phyloP scores from a whole-genome alignment of 2,329 filamentous ascomycete genomes.

The Beauveria varroae region DNA sequence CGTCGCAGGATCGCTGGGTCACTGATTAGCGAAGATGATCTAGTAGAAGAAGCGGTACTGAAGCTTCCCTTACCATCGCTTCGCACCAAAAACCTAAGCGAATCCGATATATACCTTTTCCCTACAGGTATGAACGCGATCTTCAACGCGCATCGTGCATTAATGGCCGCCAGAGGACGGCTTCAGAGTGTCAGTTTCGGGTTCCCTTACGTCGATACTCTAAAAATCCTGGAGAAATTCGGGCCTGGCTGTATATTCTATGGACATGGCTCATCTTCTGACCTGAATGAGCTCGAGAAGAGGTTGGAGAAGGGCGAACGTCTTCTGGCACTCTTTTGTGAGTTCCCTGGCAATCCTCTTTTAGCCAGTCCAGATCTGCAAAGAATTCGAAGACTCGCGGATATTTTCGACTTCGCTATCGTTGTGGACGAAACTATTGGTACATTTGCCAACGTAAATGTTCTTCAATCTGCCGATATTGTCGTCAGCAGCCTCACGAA shows the following conservation, averaged over 20 bases:
- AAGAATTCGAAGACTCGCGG: slow-evolving; percentile 72
- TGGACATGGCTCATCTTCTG: slow-evolving; percentile 66
- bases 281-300: slow-evolving; percentile 75
- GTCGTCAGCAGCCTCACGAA: slow-evolving; percentile 95
- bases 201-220: slow-evolving; percentile 95
- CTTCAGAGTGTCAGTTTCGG: slow-evolving; percentile 82
- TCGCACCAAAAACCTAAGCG: slow-evolving; percentile 59
- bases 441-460: slow-evolving; percentile 92
- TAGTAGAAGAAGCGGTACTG: slow-evolving; percentile 18
- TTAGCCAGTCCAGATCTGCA: slow-evolving; percentile 75
- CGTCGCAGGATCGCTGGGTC: slow-evolving; percentile 82
- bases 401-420: slow-evolving; percentile 79
- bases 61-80: slow-evolving; percentile 28
- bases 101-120: slow-evolving; percentile 83
- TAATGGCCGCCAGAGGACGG: slow-evolving; percentile 57
- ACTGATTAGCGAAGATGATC: slow-evolving; percentile 62
- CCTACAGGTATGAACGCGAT: slow-evolving; percentile 94
- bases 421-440: slow-evolving; percentile 95
- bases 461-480: slow-evolving; percentile 80
- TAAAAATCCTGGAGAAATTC: slow-evolving; percentile 93
- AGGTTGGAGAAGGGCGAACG: slow-evolving; percentile 65
- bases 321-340: slow-evolving; percentile 81
- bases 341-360: slow-evolving; percentile 90
- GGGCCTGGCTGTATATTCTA: slow-evolving; percentile 86
- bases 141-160: slow-evolving; percentile 73